Evolutionary conservation across 768 basidiomycete species (phyloP), one percentile per base, ranked within the genome.

Genomic region (Serendipita sp.): DNA sequence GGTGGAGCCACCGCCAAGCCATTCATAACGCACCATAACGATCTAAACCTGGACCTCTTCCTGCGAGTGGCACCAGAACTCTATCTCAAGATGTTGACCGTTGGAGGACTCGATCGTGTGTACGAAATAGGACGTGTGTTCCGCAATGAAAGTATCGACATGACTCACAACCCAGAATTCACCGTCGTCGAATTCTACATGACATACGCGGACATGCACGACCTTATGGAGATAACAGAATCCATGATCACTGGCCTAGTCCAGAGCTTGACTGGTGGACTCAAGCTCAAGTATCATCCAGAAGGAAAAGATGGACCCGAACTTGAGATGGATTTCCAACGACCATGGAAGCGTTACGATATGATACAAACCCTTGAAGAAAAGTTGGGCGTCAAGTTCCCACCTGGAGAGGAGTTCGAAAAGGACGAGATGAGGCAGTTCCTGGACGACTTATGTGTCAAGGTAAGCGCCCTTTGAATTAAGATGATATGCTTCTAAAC

Each of bases 151-250:
- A 90, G 94, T 35, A 99, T 99, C 72, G 96, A 99, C 76, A 78
- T 99, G 68, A 99, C 96, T 16, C 96, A 99, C 75, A 99, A 99
- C 76, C 96, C 96, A 69, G 96, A 99, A 74, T 97, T 97, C 78
- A 90, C 92, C 3, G 95, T 97, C 76, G 98, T 95, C 81, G 95
- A 99, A 78, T 98, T 99, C 76, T 99, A 98, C 73, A 98, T 99
- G 95, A 95, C 96, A 35, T 98, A 97, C 70, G 96, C 96, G 66
- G 96, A 98, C 74, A 94, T 95, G 93, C 88, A 91, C 77, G 96
- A 98, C 72, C 66, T 98, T 65, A 97, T 99, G 95, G 96, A 97
- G 46, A 80, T 98, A 65, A 99, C 96, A 15, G 96, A 99, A 75
- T 76, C 77, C 47, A 79, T 99, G 78, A 73, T 98, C 16, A 89